Evolutionary conservation across 371 early-diverging fungal genomes (phyloP).

Genomic region (Funneliformis caledonium): DNA sequence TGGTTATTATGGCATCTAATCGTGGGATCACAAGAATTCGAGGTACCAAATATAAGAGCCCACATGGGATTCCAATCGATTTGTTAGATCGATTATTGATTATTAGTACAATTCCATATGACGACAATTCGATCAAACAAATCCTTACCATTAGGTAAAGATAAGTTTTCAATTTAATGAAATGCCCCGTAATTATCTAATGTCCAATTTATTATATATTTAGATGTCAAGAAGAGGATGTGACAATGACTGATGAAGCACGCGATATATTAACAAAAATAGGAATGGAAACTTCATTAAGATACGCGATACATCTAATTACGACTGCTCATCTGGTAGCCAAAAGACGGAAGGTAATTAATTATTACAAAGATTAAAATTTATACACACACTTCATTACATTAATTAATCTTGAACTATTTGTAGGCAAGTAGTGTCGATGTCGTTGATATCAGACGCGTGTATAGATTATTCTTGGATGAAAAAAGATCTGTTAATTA

Average conservation of each 20-base stretch:
- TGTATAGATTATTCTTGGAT: conserved; percentile 93
- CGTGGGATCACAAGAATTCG: conserved; percentile 93
- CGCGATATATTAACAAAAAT: conserved; percentile 88
- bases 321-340: conserved; percentile 91
- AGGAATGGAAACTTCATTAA: conserved; percentile 90
- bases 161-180: neutral
- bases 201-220: neutral
- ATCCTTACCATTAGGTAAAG: conserved; percentile 84
- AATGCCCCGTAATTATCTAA: neutral
- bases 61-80: conserved; percentile 98
- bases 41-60: conserved; percentile 92
- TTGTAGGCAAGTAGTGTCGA: conserved; percentile 80
- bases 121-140: conserved; percentile 84
- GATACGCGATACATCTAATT: conserved; percentile 97
- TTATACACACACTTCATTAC: neutral
- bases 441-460: conserved; percentile 89
- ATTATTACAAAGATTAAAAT: neutral
- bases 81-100: conserved; percentile 94
- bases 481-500: conserved; percentile 96
- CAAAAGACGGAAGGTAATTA: conserved; percentile 81
- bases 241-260: conserved; percentile 94
- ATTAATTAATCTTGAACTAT: neutral
- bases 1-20: conserved; percentile 99
- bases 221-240: conserved; percentile 95
- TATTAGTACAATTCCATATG: conserved; percentile 88